Conservation (phyloP, 805 yeast species). For the Kluyveromyces siamensis region DNA sequence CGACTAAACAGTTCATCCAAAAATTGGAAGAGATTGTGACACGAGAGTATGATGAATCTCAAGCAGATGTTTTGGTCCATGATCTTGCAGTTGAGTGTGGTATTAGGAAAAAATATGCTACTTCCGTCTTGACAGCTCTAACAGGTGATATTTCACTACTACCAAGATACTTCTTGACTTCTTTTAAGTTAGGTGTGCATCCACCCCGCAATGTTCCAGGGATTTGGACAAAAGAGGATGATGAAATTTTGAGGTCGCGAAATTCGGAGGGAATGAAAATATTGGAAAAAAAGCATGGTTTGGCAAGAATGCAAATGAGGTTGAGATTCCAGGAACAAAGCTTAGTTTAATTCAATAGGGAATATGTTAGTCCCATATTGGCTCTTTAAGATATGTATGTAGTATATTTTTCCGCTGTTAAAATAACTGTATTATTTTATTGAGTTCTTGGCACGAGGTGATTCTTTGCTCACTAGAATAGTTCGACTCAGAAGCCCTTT, state of each 20-base stretch:
- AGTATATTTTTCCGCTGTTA: background rate
- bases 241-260: slow-evolving; percentile 27
- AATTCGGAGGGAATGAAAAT: slow-evolving; percentile 28
- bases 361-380: background rate
- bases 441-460: slow-evolving; percentile 18
- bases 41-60: slow-evolving; percentile 33
- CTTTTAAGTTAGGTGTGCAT: slow-evolving; percentile 32
- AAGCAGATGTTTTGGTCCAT: slow-evolving; percentile 35
- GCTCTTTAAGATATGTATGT: background rate
- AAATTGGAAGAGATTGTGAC: slow-evolving; percentile 33
- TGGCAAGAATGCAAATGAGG: slow-evolving; percentile 35
- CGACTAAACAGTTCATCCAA: slow-evolving; percentile 25
- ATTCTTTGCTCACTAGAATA: slow-evolving; percentile 56
- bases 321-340: slow-evolving; percentile 32
- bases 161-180: slow-evolving; percentile 34
- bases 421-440: slow-evolving; percentile 10
- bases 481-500: slow-evolving; percentile 52
- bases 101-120: slow-evolving; percentile 34
- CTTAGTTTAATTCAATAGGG: slow-evolving; percentile 14
- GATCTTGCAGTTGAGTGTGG: slow-evolving; percentile 35
- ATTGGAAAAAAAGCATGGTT: slow-evolving; percentile 32
- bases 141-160: slow-evolving; percentile 37
- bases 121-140: slow-evolving; percentile 33
- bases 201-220: slow-evolving; percentile 38
- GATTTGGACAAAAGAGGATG: slow-evolving; percentile 39